A percentile compares a stretch with the other conserved stretches of the same genome.
phyloP scores from a whole-genome alignment of 768 basidiomycete genomes.

The Cytidiella melzeri region DNA sequence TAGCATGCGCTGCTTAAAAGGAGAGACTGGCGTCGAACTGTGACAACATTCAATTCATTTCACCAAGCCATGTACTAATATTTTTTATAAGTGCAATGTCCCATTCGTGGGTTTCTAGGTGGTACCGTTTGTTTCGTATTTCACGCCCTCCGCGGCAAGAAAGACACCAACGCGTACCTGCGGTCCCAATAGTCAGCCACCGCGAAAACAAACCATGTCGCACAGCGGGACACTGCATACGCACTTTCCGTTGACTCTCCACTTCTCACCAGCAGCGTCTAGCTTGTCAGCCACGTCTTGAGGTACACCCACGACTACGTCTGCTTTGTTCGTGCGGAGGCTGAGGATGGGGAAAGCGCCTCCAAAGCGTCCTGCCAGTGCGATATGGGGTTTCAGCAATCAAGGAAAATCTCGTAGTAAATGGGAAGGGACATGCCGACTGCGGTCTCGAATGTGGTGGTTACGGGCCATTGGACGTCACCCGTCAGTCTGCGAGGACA shows the following conservation, averaged over 20 bases:
- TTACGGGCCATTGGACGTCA: conserved; percentile 83
- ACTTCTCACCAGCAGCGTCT: conserved; percentile 59
- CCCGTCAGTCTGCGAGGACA: conserved; percentile 64
- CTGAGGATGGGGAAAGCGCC: conserved; percentile 79
- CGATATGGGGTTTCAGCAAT: neutral
- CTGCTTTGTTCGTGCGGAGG: conserved; percentile 91
- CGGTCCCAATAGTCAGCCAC: neutral
- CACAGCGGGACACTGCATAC: no score
- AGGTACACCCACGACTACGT: conserved; percentile 81
- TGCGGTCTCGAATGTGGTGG: conserved; percentile 67
- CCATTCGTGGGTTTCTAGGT: no score
- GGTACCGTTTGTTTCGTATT: no score
- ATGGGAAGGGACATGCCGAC: conserved; percentile 46
- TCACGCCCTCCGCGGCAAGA: conserved; percentile 19
- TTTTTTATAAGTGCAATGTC: no score
- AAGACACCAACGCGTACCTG: conserved; percentile 24
- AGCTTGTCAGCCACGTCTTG: conserved; percentile 62
- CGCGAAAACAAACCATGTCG: neutral
- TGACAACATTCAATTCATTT: no score
- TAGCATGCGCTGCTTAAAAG: no score
- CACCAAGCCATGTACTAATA: no score
- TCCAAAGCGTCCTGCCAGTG: conserved; percentile 57
- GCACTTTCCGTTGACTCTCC: conserved; percentile 79
- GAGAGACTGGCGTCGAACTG: no score
- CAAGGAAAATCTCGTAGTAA: conserved; percentile 3